These are phyloP conservation scores for Entamoeba invadens DNA, from an alignment of 208 protist species.

Conservation along the genomic window DNA sequence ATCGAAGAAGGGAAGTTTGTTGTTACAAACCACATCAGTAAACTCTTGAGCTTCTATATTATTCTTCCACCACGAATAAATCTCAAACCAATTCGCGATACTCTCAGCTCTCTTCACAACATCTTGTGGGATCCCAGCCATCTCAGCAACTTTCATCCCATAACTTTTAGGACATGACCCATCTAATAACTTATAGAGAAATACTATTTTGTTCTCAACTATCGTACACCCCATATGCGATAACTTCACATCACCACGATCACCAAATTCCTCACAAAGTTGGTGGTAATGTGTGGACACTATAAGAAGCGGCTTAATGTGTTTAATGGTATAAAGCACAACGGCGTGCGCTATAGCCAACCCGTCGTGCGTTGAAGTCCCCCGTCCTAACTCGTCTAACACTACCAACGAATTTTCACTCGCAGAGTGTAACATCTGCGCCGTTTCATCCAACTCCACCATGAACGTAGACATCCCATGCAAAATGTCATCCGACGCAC, in stretches of 20 bases:
- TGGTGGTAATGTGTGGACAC: not conserved
- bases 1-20: not conserved
- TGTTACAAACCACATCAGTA: not conserved
- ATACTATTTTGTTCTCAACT: not conserved
- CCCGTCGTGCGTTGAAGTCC: conserved; percentile 76
- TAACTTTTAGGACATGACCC: not conserved
- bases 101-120: not conserved
- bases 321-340: conserved; percentile 51
- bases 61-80: not conserved
- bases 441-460: conserved; percentile 80
- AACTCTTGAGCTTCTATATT: not conserved
- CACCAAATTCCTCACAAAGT: not conserved
- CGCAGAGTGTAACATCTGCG: conserved; percentile 57
- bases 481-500: conserved; percentile 65
- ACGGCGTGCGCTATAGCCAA: conserved; percentile 67
- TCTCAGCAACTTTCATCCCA: not conserved
- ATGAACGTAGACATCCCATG: conserved; percentile 77
- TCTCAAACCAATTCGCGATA: not conserved
- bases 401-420: conserved; percentile 66
- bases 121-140: not conserved
- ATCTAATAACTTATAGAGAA: not conserved
- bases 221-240: not conserved
- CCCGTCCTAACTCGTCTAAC: conserved; percentile 79
- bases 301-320: not conserved
- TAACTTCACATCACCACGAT: not conserved